These are phyloP conservation scores for Xanthoconium separans DNA, from an alignment of 1,284 basidiomycete species.

Conservation along the genomic window DNA sequence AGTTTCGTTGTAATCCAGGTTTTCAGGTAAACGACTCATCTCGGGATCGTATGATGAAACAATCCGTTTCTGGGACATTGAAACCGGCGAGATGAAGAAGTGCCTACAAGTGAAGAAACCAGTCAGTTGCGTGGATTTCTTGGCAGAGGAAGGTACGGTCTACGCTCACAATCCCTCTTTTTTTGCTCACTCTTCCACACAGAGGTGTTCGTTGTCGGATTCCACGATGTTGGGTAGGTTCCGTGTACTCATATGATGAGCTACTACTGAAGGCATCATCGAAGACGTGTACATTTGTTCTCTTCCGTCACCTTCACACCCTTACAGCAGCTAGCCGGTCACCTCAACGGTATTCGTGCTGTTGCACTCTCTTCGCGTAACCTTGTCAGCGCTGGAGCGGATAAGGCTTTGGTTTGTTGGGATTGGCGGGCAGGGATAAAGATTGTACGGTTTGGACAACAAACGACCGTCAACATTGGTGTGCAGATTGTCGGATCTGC, in stretches of 20 bases:
- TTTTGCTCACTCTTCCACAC: constrained; percentile 6
- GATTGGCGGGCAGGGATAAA: constrained; percentile 84
- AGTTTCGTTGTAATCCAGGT: background rate
- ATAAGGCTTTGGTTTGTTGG: constrained; percentile 91
- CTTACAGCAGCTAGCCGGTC: constrained; percentile 81
- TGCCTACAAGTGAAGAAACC: constrained; percentile 81
- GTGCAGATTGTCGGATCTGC: constrained; percentile 72
- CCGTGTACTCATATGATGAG: background rate
- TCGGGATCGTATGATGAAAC: constrained; percentile 91
- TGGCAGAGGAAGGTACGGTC: constrained; percentile 69
- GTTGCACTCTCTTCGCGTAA: constrained; percentile 84
- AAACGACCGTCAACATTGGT: constrained; percentile 89
- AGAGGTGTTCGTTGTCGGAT: constrained; percentile 90
- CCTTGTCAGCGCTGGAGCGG: constrained; percentile 86
- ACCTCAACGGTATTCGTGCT: constrained; percentile 80
- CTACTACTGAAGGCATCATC: constrained; percentile 5
- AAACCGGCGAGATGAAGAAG: constrained; percentile 78
- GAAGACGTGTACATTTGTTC: constrained; percentile 77
- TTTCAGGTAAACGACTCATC: constrained; percentile 68
- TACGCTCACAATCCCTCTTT: background rate
- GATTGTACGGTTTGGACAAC: constrained; percentile 88
- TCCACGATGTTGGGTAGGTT: constrained; percentile 85
- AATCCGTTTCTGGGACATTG: constrained; percentile 85
- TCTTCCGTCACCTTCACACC: constrained; percentile 78
- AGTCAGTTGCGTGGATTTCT: constrained; percentile 87